A percentile compares a stretch with the other conserved stretches of the same genome.
These are phyloP conservation scores for Excoecaria cochinchinensis DNA, from an alignment of 345 rosid genomes.

Conservation along the genomic window DNA sequence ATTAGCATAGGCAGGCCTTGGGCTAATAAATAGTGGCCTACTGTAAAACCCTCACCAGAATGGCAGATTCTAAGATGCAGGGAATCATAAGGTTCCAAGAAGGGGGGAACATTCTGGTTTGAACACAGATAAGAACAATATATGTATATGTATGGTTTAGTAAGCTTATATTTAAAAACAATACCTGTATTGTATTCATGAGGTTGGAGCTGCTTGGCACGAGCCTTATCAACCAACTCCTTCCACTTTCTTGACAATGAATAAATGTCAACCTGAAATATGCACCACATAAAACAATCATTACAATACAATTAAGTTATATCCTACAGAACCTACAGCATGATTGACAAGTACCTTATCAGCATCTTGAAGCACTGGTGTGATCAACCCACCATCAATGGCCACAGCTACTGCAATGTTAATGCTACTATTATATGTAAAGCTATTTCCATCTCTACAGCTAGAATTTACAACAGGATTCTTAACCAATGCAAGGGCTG, in stretches of 20 bases:
- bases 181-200: slow-evolving; percentile 87
- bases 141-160: not conserved
- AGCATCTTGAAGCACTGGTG: slow-evolving; percentile 97
- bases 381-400: slow-evolving; percentile 84
- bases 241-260: slow-evolving; percentile 96
- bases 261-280: slow-evolving; percentile 80
- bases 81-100: not conserved
- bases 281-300: not conserved
- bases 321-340: not conserved
- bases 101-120: not conserved
- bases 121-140: no score
- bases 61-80: not conserved
- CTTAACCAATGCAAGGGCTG: slow-evolving; percentile 79
- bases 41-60: not conserved
- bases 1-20: not conserved
- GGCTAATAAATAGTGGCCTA: not conserved
- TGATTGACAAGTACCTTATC: slow-evolving; percentile 59
- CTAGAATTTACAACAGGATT: slow-evolving; percentile 83
- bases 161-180: no score
- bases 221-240: slow-evolving; percentile 92
- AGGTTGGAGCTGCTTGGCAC: slow-evolving; percentile 94
- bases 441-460: slow-evolving; percentile 91
- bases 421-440: slow-evolving; percentile 75
- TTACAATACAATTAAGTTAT: not conserved
- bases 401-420: slow-evolving; percentile 98